Evolutionary conservation across 1,284 basidiomycete genomes (phyloP).

Genomic region (Somion occarium): DNA sequence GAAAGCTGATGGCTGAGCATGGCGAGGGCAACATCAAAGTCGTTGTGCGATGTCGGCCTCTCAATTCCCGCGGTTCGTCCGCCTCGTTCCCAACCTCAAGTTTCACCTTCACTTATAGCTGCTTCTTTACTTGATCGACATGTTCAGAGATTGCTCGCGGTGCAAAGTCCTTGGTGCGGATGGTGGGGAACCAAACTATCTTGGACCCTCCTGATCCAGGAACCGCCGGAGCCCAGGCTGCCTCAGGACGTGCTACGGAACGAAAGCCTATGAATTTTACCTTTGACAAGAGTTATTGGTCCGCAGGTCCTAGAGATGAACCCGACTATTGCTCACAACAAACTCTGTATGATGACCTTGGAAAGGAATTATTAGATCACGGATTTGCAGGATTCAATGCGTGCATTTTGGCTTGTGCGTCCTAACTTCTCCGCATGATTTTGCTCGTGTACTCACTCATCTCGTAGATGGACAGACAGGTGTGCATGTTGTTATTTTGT

Average conservation of each 20-base stretch:
- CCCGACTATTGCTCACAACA: constrained; percentile 88
- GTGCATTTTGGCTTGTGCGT: constrained; percentile 95
- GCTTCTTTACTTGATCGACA: constrained; percentile 29
- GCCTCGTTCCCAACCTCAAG: constrained; percentile 9
- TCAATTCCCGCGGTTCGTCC: constrained; percentile 83
- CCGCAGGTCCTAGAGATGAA: constrained; percentile 84
- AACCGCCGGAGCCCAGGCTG: constrained; percentile 47
- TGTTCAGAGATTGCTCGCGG: constrained; percentile 81
- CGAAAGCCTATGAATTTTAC: constrained; percentile 86
- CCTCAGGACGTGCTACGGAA: constrained; percentile 77
- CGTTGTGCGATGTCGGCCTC: constrained; percentile 92
- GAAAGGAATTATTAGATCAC: constrained; percentile 92
- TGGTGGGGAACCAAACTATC: constrained; percentile 89
- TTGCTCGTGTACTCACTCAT: constrained; percentile 14
- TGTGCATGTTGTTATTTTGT: constrained; percentile 31
- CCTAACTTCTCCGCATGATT: constrained; percentile 2
- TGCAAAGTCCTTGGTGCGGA: constrained; percentile 87
- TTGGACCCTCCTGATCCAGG: constrained; percentile 85
- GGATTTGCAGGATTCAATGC: constrained; percentile 97
- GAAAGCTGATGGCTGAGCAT: constrained; percentile 42
- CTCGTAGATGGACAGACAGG: constrained; percentile 80
- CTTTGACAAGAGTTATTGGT: constrained; percentile 97
- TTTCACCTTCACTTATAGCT: background rate
- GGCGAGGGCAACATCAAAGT: constrained; percentile 93
- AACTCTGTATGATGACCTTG: constrained; percentile 92